Percentiles rank a stretch among this genome's conserved stretches.
Conservation (phyloP, 2,329 filamentous ascomycete genomes). For the Aureobasidium sp. region DNA sequence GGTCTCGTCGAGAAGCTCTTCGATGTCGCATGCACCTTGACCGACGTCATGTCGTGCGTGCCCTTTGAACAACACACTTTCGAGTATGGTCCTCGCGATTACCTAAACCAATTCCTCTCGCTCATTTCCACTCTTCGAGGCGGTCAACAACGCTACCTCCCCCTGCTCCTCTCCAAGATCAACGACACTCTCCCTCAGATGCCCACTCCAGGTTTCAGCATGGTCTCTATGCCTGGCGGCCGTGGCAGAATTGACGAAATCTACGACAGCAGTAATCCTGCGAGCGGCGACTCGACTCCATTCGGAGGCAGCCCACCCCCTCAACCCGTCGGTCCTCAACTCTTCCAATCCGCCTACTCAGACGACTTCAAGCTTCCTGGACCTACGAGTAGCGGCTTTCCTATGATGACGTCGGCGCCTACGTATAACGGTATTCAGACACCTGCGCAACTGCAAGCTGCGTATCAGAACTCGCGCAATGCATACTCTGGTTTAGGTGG, state of each 20-base stretch:
- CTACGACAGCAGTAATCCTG: conserved; percentile 23
- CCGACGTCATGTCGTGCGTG: conserved; percentile 60
- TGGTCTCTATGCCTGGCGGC: conserved; percentile 19
- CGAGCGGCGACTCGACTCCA: conserved; percentile 18
- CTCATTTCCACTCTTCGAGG: conserved; percentile 63
- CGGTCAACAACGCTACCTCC: conserved; percentile 67
- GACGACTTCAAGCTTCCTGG: conserved; percentile 10
- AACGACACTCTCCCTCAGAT: conserved; percentile 42
- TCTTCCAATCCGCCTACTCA: neutral
- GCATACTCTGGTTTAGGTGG: neutral
- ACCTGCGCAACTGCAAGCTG: neutral
- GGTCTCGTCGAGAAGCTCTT: conserved; percentile 75
- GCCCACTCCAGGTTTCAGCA: conserved; percentile 19
- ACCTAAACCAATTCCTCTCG: conserved; percentile 59
- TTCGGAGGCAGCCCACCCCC: conserved; percentile 12
- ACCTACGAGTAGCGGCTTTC: conserved; percentile 5
- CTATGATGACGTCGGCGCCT: conserved; percentile 2
- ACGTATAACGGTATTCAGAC: neutral
- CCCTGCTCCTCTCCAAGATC: conserved; percentile 67
- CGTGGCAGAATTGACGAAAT: conserved; percentile 20
- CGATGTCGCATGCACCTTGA: conserved; percentile 64
- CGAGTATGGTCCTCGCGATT: conserved; percentile 59
- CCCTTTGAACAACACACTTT: conserved; percentile 50
- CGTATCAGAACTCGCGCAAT: conserved; percentile 2
- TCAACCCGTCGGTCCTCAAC: neutral